phyloP scores from a whole-genome alignment of 2,329 filamentous ascomycete species.

The Myriangium duriaei region DNA sequence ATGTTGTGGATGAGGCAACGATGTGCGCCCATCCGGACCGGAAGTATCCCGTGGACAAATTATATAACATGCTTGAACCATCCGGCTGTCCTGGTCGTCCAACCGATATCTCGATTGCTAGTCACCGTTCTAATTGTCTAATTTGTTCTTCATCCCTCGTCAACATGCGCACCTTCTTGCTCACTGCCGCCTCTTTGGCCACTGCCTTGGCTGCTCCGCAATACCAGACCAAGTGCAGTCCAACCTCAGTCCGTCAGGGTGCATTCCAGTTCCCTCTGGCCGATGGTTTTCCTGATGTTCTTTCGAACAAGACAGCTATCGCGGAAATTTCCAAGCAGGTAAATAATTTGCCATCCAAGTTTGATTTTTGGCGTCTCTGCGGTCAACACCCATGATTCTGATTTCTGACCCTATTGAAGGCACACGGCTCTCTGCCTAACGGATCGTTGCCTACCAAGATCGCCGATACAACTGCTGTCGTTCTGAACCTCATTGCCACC shows the following conservation, averaged over 20 bases:
- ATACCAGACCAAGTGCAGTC: not conserved
- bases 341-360: no score
- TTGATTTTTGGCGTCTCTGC: no score
- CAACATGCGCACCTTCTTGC: not conserved
- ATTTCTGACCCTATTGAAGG: no score
- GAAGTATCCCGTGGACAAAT: no score
- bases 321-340: constrained; percentile 38
- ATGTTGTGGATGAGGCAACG: no score
- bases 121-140: no score
- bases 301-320: constrained; percentile 32
- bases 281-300: constrained; percentile 52
- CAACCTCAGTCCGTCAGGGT: not conserved
- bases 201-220: not conserved
- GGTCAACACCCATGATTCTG: no score
- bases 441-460: constrained; percentile 40
- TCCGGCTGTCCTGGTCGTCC: no score
- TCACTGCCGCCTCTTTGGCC: not conserved
- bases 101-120: no score
- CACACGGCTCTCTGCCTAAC: constrained; percentile 51
- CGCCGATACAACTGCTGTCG: constrained; percentile 33
- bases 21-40: no score
- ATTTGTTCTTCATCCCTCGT: no score
- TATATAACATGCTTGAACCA: no score
- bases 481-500: constrained; percentile 46
- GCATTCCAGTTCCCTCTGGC: constrained; percentile 25